These are phyloP conservation scores for Pseudogymnoascus sp. DNA, from an alignment of 2,329 filamentous ascomycete species.

Conservation along the genomic window DNA sequence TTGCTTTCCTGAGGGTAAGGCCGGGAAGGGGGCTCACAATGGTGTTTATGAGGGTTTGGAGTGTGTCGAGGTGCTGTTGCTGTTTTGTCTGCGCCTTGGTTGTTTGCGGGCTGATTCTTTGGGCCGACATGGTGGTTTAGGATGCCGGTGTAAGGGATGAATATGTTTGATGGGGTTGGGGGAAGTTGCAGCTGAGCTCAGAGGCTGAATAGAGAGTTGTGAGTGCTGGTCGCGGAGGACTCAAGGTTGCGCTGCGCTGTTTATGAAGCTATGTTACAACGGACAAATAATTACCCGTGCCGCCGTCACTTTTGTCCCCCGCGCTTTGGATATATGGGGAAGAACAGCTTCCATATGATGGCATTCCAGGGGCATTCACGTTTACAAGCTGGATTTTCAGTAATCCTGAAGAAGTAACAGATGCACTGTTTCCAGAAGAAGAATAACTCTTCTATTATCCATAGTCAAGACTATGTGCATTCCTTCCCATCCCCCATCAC, in stretches of 20 bases:
- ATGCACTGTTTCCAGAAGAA: background rate
- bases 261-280: background rate
- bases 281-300: background rate
- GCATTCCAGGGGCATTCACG: background rate
- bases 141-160: background rate
- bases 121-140: background rate
- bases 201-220: background rate
- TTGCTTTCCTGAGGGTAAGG: background rate
- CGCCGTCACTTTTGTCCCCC: background rate
- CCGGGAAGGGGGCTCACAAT: conserved; percentile 33
- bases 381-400: background rate
- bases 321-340: background rate
- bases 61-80: conserved; percentile 28
- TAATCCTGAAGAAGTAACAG: background rate
- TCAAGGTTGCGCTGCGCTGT: background rate
- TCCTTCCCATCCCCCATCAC: background rate
- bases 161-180: background rate
- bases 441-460: background rate
- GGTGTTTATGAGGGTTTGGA: conserved; percentile 48
- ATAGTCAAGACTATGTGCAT: background rate
- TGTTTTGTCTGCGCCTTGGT: background rate
- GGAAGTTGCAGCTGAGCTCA: background rate
- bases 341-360: no score
- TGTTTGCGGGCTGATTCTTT: background rate
- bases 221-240: background rate